Conservation (phyloP, 2,329 filamentous ascomycete genomes). For the Xylariaceae sp. region DNA sequence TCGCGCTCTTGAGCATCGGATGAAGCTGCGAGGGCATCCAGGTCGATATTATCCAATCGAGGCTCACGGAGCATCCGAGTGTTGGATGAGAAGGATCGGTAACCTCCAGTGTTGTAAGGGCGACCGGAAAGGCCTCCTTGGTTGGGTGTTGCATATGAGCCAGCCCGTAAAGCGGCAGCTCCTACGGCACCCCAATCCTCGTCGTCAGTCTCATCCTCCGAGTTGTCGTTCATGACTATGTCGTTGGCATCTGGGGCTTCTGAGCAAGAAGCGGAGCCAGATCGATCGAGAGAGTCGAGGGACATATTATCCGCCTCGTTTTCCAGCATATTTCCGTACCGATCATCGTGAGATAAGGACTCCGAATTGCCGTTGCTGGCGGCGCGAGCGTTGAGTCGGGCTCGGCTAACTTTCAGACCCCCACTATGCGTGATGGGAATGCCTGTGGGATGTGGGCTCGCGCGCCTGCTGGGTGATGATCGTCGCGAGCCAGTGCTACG, state of each 20-base stretch:
- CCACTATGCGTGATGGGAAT: slow-evolving; percentile 53
- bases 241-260: slow-evolving; percentile 64
- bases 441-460: slow-evolving; percentile 42
- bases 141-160: slow-evolving; percentile 55
- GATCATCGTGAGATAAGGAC: slow-evolving; percentile 71
- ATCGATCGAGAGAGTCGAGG: slow-evolving; percentile 64
- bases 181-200: slow-evolving; percentile 94
- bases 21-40: slow-evolving; percentile 47
- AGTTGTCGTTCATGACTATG: slow-evolving; percentile 65
- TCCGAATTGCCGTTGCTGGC: slow-evolving; percentile 67
- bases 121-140: slow-evolving; percentile 44
- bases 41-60: slow-evolving; percentile 48
- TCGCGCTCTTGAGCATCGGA: slow-evolving; percentile 73
- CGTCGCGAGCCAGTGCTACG: slow-evolving; percentile 39
- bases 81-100: slow-evolving; percentile 47
- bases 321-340: slow-evolving; percentile 66
- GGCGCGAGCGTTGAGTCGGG: slow-evolving; percentile 47
- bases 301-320: slow-evolving; percentile 96
- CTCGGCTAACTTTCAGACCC: slow-evolving; percentile 43
- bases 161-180: slow-evolving; percentile 73
- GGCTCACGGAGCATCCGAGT: slow-evolving; percentile 53
- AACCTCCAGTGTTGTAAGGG: slow-evolving; percentile 43
- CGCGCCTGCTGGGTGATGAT: slow-evolving; percentile 39
- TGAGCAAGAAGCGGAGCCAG: slow-evolving; percentile 69
- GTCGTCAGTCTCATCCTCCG: slow-evolving; percentile 85